A percentile compares a stretch with the other conserved stretches of the same genome.
Evolutionary conservation across 768 basidiomycete genomes (phyloP).

Genomic region (Lactifluus rugatus): DNA sequence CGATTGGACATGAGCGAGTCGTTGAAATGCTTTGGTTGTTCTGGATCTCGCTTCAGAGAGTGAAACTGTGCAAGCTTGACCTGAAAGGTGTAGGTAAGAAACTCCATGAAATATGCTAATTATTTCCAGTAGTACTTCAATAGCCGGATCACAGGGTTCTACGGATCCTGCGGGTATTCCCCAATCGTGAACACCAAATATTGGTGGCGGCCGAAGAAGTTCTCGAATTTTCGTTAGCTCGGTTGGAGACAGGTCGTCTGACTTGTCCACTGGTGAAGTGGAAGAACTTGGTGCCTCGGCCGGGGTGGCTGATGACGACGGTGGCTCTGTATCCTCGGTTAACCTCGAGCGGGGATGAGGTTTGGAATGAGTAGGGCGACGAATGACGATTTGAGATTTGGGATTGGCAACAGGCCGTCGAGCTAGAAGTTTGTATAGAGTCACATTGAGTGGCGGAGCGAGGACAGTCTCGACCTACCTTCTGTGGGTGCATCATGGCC

Average conservation of each 20-base stretch:
- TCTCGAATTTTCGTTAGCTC: constrained; percentile 47
- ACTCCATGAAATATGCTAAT: background rate
- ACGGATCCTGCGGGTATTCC: constrained; percentile 58
- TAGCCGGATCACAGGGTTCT: constrained; percentile 48
- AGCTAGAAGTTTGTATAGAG: background rate
- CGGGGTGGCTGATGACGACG: background rate
- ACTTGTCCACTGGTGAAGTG: constrained; percentile 4
- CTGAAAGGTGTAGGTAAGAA: constrained; percentile 31
- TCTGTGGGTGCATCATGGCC: constrained; percentile 8
- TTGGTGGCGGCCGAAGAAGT: constrained; percentile 52
- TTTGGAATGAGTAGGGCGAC: constrained; percentile 14
- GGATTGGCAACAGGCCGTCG: constrained; percentile 2
- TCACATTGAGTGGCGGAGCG: background rate
- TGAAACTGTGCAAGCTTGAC: constrained; percentile 76
- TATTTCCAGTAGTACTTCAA: constrained; percentile 38
- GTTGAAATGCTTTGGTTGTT: constrained; percentile 81
- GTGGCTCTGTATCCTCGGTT: constrained; percentile 2
- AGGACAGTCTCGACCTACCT: background rate
- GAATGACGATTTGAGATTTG: constrained; percentile 20
- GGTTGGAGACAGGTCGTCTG: constrained; percentile 14
- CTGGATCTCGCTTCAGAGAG: constrained; percentile 51
- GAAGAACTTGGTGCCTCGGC: constrained; percentile 7
- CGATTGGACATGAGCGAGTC: constrained; percentile 89
- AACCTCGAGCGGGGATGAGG: constrained; percentile 17
- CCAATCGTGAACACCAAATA: constrained; percentile 60